phyloP scores from a whole-genome alignment of 805 yeast genomes.

The Candida saitoana region DNA sequence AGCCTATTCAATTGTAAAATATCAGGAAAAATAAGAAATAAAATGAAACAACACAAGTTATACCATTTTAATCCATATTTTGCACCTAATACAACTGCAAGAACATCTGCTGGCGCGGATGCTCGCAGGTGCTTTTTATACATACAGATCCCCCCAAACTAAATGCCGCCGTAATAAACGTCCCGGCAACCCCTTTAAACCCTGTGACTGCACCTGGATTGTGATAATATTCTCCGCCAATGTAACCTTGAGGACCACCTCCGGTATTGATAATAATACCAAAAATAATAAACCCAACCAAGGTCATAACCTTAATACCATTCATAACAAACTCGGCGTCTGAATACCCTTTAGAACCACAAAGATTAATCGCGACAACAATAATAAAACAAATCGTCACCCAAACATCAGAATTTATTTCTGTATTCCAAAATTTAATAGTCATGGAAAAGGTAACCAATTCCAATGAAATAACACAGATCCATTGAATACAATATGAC shows the following conservation, averaged over 20 bases:
- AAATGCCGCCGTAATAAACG: constrained; percentile 39
- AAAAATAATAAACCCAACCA: constrained; percentile 37
- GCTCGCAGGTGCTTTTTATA: too few relatives aligned
- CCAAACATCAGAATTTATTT: constrained; percentile 52
- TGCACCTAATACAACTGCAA: too few relatives aligned
- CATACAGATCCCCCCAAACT: constrained; percentile 36
- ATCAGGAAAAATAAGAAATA: too few relatives aligned
- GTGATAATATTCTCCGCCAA: constrained; percentile 39
- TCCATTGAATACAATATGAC: constrained; percentile 57
- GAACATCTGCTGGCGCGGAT: too few relatives aligned
- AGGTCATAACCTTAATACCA: constrained; percentile 30
- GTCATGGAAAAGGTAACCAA: constrained; percentile 63
- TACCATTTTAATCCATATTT: too few relatives aligned
- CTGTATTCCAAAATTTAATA: constrained; percentile 49
- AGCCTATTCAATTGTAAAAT: too few relatives aligned
- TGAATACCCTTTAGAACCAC: constrained; percentile 45
- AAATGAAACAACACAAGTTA: too few relatives aligned
- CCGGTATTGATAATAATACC: constrained; percentile 38
- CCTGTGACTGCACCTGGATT: constrained; percentile 35
- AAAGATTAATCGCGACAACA: constrained; percentile 41
- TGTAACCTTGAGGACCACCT: constrained; percentile 30
- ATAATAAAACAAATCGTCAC: constrained; percentile 49
- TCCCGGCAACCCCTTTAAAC: constrained; percentile 38
- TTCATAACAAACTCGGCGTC: constrained; percentile 40
- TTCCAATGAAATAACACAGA: constrained; percentile 58